Base-by-base conservation (phyloP, 169 alveolate species). In the Toxoplasma gondii region DNA sequence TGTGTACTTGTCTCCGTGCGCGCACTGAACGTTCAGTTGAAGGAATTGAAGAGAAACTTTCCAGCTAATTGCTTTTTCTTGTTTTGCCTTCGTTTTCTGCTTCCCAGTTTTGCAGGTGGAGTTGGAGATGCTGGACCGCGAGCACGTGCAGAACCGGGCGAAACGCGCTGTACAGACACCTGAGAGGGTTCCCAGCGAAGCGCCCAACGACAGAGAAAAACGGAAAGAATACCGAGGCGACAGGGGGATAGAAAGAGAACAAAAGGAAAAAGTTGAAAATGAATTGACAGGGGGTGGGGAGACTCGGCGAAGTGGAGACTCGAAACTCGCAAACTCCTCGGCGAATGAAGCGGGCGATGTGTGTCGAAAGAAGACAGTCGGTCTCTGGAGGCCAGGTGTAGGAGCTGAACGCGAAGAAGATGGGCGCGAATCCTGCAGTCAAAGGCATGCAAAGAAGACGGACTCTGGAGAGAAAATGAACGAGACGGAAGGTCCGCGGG, bases 61-160 rank as follows among this genome's bases (percentile, higher is more conserved):
- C 22, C 58, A 12, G 58, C 12, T 49, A 12, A 4, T 4, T 49
- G 58, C 58, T 12, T 49, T 4, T 4, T 49, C 58, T 49, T 49
- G 58, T 49, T 12, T 49, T 12, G 58, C 58, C 22, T 49, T n/a
- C n/a, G n/a, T n/a, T n/a, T n/a, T n/a, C 10, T 81, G 45, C 38
- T 19, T 4, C 64, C 34, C 64, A 82, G 90, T 82, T 44, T 31
- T 82, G 19, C 69, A 82, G 64, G 38, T 82, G 24, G 90, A 82
- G 64, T 49, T 82, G 67, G 90, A 82, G 90, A 41, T 43, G 53
- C 90, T 82, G 58, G 67, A 82, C 4, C 19, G 39, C 34, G 54
- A 82, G 90, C 90, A 24, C 44, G 41, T 2, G 90, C 58, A 12
- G 67, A 38, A 10, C 24, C 12, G 84, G 39, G 84, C 17, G 84